Percentiles rank a stretch among this genome's conserved stretches.
These are phyloP conservation scores for Vitis rotundifolia DNA, from an alignment of 164 flowering plant species.

Conservation along the genomic window DNA sequence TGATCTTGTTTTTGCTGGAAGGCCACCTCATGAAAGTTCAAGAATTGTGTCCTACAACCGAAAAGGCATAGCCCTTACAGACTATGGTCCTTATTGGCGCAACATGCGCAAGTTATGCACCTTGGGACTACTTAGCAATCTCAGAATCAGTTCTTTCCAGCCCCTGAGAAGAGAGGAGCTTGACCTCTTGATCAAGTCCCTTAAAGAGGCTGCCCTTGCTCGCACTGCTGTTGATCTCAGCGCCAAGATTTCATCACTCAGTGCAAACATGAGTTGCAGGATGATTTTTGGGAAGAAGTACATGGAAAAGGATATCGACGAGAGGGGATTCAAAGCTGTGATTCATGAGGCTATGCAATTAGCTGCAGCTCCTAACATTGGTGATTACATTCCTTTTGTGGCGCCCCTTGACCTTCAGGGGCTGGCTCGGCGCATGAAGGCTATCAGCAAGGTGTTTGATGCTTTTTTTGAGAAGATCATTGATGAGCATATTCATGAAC, in stretches of 20 bases:
- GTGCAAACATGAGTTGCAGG: constrained; percentile 17
- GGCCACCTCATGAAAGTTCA: constrained; percentile 14
- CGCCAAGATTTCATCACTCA: constrained; percentile 12
- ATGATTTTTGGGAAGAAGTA: background rate
- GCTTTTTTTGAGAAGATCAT: too few relatives aligned
- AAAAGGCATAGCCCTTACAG: constrained; percentile 5
- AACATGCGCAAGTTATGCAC: constrained; percentile 26
- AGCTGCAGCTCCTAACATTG: constrained; percentile 36
- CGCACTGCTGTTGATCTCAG: constrained; percentile 16
- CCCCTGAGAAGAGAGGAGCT: constrained; percentile 24
- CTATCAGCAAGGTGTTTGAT: too few relatives aligned
- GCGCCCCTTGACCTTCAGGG: constrained; percentile 25
- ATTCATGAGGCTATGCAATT: constrained; percentile 41
- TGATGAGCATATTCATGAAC: too few relatives aligned
- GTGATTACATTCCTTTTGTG: constrained; percentile 42
- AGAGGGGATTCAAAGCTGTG: constrained; percentile 44
- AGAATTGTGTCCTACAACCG: constrained; percentile 6
- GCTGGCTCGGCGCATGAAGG: too few relatives aligned
- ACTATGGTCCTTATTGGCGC: constrained; percentile 31
- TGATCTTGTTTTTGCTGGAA: constrained; percentile 23
- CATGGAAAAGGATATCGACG: background rate
- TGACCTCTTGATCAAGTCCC: constrained; percentile 2
- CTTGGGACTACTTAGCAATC: constrained; percentile 18
- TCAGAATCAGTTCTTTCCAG: constrained; percentile 18
- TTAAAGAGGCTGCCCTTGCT: constrained; percentile 7